phyloP scores from a whole-genome alignment of 2,329 filamentous ascomycete genomes.

The Amesomyces nigricolor region DNA sequence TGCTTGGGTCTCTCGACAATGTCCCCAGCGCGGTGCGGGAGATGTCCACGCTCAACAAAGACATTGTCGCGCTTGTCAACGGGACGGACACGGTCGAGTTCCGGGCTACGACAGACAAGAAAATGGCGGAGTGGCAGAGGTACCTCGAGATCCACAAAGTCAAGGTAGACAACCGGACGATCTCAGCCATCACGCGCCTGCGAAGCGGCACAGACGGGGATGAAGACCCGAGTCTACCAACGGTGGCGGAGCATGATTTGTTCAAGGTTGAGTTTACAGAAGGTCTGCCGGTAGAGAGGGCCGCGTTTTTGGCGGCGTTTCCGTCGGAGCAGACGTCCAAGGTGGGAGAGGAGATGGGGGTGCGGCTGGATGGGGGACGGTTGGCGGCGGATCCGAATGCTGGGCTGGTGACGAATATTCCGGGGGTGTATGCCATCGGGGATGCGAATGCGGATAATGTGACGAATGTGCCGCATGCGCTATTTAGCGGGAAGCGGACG shows the following conservation, averaged over 20 bases:
- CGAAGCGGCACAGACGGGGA: slow-evolving; percentile 33
- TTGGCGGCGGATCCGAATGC: slow-evolving; percentile 37
- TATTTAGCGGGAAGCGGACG: slow-evolving; percentile 53
- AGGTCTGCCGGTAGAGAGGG: slow-evolving; percentile 41
- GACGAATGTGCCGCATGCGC: slow-evolving; percentile 57
- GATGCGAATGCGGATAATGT: slow-evolving; percentile 55
- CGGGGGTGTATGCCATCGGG: slow-evolving; percentile 52
- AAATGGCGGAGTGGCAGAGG: slow-evolving; percentile 42
- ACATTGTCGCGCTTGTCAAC: slow-evolving; percentile 55
- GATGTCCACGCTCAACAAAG: slow-evolving; percentile 48
- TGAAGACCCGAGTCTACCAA: slow-evolving; percentile 39
- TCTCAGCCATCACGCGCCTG: slow-evolving; percentile 44
- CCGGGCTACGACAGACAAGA: slow-evolving; percentile 35
- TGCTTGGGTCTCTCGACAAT: slow-evolving; percentile 43
- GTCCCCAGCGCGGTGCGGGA: slow-evolving; percentile 44
- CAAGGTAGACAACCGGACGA: slow-evolving; percentile 50
- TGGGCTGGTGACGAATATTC: slow-evolving; percentile 47
- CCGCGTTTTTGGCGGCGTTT: slow-evolving; percentile 40
- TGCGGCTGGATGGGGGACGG: slow-evolving; percentile 40
- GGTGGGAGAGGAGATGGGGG: slow-evolving; percentile 37
- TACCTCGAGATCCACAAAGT: slow-evolving; percentile 48
- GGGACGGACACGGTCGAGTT: slow-evolving; percentile 47
- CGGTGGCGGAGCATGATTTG: slow-evolving; percentile 45
- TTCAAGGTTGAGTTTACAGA: slow-evolving; percentile 50
- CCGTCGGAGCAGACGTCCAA: slow-evolving; percentile 23